Evolutionary conservation across 2,329 filamentous ascomycete genomes (phyloP).

Genomic region (Aureobasidium zeae): DNA sequence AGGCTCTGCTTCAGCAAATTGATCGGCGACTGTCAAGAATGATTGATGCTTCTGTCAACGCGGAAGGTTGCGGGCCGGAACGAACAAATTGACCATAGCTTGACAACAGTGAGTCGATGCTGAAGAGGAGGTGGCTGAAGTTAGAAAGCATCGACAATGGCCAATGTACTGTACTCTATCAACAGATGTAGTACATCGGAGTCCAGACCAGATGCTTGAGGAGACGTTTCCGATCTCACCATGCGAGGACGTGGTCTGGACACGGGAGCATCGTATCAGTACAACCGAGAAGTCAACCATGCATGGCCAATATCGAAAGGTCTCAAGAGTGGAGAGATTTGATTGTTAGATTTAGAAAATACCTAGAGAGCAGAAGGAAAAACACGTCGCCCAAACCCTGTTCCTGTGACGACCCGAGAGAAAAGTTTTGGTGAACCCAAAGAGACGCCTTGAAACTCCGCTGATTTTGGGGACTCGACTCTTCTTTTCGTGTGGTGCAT

Average conservation of each 20-base stretch:
- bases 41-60: too few species aligned
- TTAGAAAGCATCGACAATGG: slow-evolving; percentile 1
- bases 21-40: too few species aligned
- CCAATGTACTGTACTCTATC: neutral
- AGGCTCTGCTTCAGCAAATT: too few species aligned
- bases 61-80: too few species aligned
- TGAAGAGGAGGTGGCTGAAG: too few species aligned
- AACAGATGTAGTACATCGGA: slow-evolving; percentile 2
- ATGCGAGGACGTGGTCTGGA: neutral
- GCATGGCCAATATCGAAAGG: too few species aligned
- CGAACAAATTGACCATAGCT: too few species aligned
- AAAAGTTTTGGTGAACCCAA: neutral
- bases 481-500: neutral
- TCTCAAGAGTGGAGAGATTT: slow-evolving; percentile 1
- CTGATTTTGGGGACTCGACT: neutral
- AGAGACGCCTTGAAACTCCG: slow-evolving; percentile 1
- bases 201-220: neutral
- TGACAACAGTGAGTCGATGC: too few species aligned
- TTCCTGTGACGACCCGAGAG: slow-evolving; percentile 3
- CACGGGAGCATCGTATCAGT: neutral
- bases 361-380: slow-evolving; percentile 9
- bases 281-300: neutral
- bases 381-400: slow-evolving; percentile 6
- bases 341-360: slow-evolving; percentile 3
- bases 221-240: neutral